A percentile compares a stretch with the other conserved stretches of the same genome.
phyloP scores from a whole-genome alignment of 305 asterid species.

The Nicotiana rustica region DNA sequence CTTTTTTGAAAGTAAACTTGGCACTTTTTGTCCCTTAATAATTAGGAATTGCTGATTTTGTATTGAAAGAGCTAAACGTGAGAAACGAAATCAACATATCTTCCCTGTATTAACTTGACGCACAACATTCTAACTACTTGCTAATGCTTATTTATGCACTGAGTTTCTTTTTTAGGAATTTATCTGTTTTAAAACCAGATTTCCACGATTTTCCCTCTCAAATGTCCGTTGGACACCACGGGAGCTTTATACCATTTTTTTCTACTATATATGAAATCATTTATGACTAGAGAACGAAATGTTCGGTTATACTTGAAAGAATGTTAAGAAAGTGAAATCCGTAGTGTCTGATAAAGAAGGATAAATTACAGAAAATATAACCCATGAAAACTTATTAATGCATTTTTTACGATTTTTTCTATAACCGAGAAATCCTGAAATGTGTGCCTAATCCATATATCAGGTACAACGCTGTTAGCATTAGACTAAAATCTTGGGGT shows the following conservation, averaged over 20 bases:
- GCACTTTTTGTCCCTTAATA: background rate
- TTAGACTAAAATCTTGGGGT: too few relatives aligned
- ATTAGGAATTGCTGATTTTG: background rate
- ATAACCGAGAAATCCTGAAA: too few relatives aligned
- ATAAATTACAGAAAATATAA: background rate
- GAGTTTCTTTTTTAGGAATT: too few relatives aligned
- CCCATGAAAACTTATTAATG: background rate
- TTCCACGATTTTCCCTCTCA: too few relatives aligned
- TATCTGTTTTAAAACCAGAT: too few relatives aligned
- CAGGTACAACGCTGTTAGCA: too few relatives aligned
- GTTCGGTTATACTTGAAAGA: background rate
- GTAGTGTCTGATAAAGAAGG: background rate
- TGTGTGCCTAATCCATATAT: too few relatives aligned
- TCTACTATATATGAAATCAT: too few relatives aligned
- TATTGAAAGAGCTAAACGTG: too few relatives aligned
- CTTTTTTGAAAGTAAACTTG: background rate
- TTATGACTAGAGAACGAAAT: too few relatives aligned
- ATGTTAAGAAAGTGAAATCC: background rate
- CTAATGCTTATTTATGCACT: background rate
- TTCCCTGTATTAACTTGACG: background rate
- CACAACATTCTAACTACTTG: background rate
- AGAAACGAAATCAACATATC: background rate
- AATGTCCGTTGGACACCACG: too few relatives aligned
- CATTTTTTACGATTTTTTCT: background rate
- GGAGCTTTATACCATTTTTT: too few relatives aligned